Conservation (phyloP, 805 yeast species). For the Wickerhamiella galacta region DNA sequence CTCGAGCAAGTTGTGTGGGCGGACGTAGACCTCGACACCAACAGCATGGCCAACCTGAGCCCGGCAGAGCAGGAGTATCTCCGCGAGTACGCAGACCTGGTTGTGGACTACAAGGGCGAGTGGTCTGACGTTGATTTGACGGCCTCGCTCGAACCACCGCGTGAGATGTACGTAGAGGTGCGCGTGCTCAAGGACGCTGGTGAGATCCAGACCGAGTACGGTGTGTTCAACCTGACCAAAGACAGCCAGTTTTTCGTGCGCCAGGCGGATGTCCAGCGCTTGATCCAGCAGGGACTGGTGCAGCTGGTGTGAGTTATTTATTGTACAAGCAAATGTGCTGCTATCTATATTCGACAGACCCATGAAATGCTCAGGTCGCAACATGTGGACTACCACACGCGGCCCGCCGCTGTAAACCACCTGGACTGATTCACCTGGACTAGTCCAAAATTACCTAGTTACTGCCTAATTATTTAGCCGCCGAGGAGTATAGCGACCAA, state of each 20-base stretch:
- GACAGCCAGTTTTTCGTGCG: slow-evolving; percentile 91
- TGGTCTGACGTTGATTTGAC: slow-evolving; percentile 73
- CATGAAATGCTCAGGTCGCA: too few species aligned
- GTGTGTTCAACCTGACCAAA: slow-evolving; percentile 75
- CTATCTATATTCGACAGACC: too few species aligned
- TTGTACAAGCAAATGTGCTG: neutral
- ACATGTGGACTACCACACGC: too few species aligned
- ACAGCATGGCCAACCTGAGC: slow-evolving; percentile 35
- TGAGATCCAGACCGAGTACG: slow-evolving; percentile 93
- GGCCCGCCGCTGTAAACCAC: too few species aligned
- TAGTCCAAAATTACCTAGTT: too few species aligned
- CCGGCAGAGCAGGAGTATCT: slow-evolving; percentile 69
- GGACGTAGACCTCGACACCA: slow-evolving; percentile 18
- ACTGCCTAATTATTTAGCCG: too few species aligned
- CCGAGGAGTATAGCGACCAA: too few species aligned
- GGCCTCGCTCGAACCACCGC: slow-evolving; percentile 83
- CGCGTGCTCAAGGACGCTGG: slow-evolving; percentile 90
- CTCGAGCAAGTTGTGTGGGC: slow-evolving; percentile 61
- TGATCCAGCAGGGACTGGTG: slow-evolving; percentile 85
- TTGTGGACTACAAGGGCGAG: slow-evolving; percentile 61
- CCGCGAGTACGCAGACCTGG: slow-evolving; percentile 49
- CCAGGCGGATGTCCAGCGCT: slow-evolving; percentile 82
- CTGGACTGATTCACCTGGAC: too few species aligned
- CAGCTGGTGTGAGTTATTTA: slow-evolving; percentile 39
- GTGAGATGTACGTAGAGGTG: slow-evolving; percentile 82